These are phyloP conservation scores for Sanghuangporus weigelae DNA, from an alignment of 1,284 basidiomycete genomes.

Conservation along the genomic window DNA sequence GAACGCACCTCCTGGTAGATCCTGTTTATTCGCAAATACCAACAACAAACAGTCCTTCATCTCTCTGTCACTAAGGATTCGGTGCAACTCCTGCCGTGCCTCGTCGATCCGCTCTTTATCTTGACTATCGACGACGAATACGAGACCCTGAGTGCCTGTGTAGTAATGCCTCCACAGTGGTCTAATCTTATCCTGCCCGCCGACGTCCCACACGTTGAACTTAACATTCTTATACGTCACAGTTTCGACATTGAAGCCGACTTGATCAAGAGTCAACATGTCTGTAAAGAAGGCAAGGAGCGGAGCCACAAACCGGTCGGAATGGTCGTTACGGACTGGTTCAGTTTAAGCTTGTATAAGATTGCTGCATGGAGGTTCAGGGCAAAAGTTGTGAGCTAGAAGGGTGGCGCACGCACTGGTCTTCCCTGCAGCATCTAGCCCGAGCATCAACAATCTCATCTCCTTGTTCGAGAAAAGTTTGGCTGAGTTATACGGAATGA, in stretches of 20 bases:
- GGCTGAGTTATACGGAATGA: conserved; percentile 40
- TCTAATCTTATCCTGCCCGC: conserved; percentile 98
- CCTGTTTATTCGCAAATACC: conserved; percentile 99
- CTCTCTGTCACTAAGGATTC: conserved; percentile 95
- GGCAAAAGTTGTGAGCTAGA: not conserved
- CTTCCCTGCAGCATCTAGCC: conserved; percentile 94
- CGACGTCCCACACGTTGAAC: conserved; percentile 99
- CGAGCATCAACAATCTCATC: conserved; percentile 92
- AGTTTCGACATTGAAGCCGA: conserved; percentile 99
- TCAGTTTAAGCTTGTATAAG: conserved; percentile 98
- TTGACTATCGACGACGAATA: conserved; percentile 90
- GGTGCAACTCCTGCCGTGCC: conserved; percentile 92
- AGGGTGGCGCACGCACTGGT: conserved; percentile 54
- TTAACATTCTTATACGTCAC: conserved; percentile 99
- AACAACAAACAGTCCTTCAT: conserved; percentile 97
- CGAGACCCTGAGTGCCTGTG: conserved; percentile 99
- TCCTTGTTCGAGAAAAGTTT: conserved; percentile 99
- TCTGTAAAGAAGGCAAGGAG: conserved; percentile 15
- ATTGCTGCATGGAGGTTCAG: conserved; percentile 63
- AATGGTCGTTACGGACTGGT: conserved; percentile 98
- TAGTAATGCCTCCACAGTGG: conserved; percentile 98
- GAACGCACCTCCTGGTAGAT: conserved; percentile 88
- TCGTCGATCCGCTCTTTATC: conserved; percentile 96
- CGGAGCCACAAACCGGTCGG: conserved; percentile 73
- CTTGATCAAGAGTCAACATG: conserved; percentile 34